phyloP scores from a whole-genome alignment of 495 filamentous ascomycete genomes.

The Darksidea phi region DNA sequence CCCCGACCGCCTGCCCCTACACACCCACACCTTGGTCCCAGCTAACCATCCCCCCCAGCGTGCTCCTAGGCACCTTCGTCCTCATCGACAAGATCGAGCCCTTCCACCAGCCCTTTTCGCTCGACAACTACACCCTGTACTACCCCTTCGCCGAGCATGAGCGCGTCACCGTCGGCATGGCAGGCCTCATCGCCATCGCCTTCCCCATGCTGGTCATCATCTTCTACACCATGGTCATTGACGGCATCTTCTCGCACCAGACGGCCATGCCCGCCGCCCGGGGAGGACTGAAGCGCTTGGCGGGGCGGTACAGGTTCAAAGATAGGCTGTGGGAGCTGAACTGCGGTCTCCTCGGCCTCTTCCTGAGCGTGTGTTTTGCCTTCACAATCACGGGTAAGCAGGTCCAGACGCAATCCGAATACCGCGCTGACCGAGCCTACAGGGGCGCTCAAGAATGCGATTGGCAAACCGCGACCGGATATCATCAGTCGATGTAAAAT shows the following conservation, averaged over 20 bases:
- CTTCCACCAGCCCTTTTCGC: slow-evolving; percentile 61
- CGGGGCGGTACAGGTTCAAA: slow-evolving; percentile 66
- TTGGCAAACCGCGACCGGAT: slow-evolving; percentile 83
- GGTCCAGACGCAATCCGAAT: too few relatives aligned
- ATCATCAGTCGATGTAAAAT: slow-evolving; percentile 52
- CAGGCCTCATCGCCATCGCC: slow-evolving; percentile 56
- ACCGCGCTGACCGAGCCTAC: neutral
- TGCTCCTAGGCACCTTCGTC: slow-evolving; percentile 55
- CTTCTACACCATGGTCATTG: slow-evolving; percentile 69
- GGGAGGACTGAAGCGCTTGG: slow-evolving; percentile 50
- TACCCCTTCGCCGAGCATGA: slow-evolving; percentile 76
- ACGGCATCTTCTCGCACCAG: slow-evolving; percentile 67
- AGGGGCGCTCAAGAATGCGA: slow-evolving; percentile 77
- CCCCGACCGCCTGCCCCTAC: slow-evolving; percentile 37
- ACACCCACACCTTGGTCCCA: slow-evolving; percentile 36
- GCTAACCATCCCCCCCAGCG: slow-evolving; percentile 40
- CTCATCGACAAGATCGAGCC: slow-evolving; percentile 56
- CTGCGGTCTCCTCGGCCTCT: slow-evolving; percentile 71
- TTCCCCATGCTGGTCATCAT: slow-evolving; percentile 66
- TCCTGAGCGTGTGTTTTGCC: slow-evolving; percentile 62
- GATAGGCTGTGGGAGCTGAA: slow-evolving; percentile 79
- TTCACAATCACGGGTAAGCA: slow-evolving; percentile 67
- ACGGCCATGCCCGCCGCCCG: slow-evolving; percentile 44
- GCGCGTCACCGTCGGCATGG: slow-evolving; percentile 61
- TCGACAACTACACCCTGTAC: slow-evolving; percentile 59